phyloP scores from a whole-genome alignment of 441 rosid genomes.

The Jatropha multifida region DNA sequence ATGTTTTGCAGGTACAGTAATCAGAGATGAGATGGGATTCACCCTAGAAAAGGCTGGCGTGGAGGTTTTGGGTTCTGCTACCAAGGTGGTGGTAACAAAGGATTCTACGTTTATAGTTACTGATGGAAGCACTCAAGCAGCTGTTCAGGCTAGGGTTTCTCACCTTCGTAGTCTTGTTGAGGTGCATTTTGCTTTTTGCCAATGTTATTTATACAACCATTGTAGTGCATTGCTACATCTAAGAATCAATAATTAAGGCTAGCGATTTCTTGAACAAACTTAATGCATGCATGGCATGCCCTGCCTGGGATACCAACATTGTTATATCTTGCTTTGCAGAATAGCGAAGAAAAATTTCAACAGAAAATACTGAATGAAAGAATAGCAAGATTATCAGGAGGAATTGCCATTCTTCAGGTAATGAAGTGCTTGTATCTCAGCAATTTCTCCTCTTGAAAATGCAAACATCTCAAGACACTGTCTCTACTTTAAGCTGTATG shows the following conservation, averaged over 20 bases:
- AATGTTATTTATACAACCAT: background rate
- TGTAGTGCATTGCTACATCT: background rate
- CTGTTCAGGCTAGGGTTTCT: constrained; percentile 73
- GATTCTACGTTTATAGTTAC: constrained; percentile 78
- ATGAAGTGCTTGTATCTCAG: constrained; percentile 14
- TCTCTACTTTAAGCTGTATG: constrained; percentile 11
- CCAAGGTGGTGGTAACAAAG: constrained; percentile 67
- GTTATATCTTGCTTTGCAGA: constrained; percentile 42
- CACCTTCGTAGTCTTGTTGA: constrained; percentile 62
- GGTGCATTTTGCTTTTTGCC: constrained; percentile 39
- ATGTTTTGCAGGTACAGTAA: constrained; percentile 62
- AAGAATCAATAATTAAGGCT: background rate
- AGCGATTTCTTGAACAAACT: background rate
- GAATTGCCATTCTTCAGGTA: constrained; percentile 87
- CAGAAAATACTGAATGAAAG: constrained; percentile 84
- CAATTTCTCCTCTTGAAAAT: constrained; percentile 4
- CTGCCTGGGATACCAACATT: background rate
- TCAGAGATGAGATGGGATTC: constrained; percentile 82
- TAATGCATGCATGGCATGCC: background rate
- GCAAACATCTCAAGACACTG: constrained; percentile 3
- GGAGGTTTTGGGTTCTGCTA: constrained; percentile 76
- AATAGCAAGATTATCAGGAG: constrained; percentile 79
- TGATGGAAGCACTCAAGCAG: constrained; percentile 63
- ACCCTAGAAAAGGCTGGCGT: constrained; percentile 67
- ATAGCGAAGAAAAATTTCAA: constrained; percentile 61